These are phyloP conservation scores for Yamadazyma atmosphaerica DNA, from an alignment of 1,139 yeast genomes.

Conservation along the genomic window DNA sequence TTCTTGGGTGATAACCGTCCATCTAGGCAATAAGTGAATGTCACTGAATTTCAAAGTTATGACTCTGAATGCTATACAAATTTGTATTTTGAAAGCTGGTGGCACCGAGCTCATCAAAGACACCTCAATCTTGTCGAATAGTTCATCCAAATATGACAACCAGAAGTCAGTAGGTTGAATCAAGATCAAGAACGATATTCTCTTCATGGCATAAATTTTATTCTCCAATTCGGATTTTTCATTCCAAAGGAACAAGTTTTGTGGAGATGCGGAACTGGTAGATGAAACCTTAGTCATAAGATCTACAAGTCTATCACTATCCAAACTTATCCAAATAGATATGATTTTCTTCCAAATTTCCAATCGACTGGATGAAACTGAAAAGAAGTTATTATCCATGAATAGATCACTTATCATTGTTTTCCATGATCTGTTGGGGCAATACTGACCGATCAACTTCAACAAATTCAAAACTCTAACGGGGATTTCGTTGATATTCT, in stretches of 20 bases:
- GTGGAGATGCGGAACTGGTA: slow-evolving; percentile 47
- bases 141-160: slow-evolving; percentile 46
- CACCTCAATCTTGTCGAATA: slow-evolving; percentile 52
- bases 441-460: slow-evolving; percentile 33
- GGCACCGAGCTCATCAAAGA: slow-evolving; percentile 37
- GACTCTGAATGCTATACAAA: slow-evolving; percentile 61
- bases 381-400: slow-evolving; percentile 50
- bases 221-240: slow-evolving; percentile 62
- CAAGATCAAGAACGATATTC: slow-evolving; percentile 63
- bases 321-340: slow-evolving; percentile 54
- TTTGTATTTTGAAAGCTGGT: slow-evolving; percentile 40
- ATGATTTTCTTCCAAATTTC: slow-evolving; percentile 53
- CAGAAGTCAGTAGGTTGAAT: slow-evolving; percentile 62
- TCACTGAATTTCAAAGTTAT: slow-evolving; percentile 62
- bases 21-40: slow-evolving; percentile 63
- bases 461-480: slow-evolving; percentile 38
- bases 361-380: slow-evolving; percentile 24
- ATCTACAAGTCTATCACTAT: slow-evolving; percentile 61
- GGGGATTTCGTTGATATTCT: slow-evolving; percentile 31
- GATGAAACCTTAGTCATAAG: slow-evolving; percentile 51
- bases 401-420: slow-evolving; percentile 51
- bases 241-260: slow-evolving; percentile 72
- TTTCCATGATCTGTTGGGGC: slow-evolving; percentile 53
- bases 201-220: slow-evolving; percentile 49
- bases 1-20: slow-evolving; percentile 69